A percentile compares a stretch with the other conserved stretches of the same genome.
Conservation (phyloP, 768 basidiomycete species). For the Multifurca ochricompacta region DNA sequence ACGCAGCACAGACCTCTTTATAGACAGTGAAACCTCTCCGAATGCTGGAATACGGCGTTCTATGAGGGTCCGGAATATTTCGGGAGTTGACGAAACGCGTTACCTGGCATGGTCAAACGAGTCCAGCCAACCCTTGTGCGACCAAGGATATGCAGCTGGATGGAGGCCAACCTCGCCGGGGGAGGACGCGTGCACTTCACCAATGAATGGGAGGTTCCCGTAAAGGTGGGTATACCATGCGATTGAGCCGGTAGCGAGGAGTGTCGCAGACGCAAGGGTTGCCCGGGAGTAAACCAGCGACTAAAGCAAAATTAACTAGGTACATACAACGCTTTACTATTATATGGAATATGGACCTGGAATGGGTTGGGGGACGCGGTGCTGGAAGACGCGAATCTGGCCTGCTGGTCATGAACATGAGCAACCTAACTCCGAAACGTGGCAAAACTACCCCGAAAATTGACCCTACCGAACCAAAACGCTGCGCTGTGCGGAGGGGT, state of each 20-base stretch:
- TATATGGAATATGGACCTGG: conserved; percentile 44
- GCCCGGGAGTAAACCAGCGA: conserved; percentile 62
- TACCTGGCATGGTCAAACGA: conserved; percentile 96
- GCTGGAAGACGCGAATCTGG: conserved; percentile 64
- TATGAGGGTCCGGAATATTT: conserved; percentile 10
- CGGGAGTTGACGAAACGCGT: conserved; percentile 25
- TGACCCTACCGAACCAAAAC: conserved; percentile 43
- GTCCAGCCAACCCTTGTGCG: conserved; percentile 81
- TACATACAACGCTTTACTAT: not conserved
- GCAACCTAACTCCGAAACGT: conserved; percentile 16
- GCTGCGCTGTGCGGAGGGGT: conserved; percentile 35
- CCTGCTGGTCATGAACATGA: conserved; percentile 35
- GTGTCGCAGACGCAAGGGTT: conserved; percentile 65
- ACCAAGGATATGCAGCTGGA: conserved; percentile 80
- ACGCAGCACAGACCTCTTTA: conserved; percentile 97
- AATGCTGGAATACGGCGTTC: conserved; percentile 47
- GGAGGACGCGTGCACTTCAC: conserved; percentile 88
- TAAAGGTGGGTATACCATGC: conserved; percentile 97
- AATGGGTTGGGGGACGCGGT: conserved; percentile 47
- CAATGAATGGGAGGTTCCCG: conserved; percentile 81
- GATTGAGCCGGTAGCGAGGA: conserved; percentile 79
- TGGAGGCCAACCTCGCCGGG: conserved; percentile 94
- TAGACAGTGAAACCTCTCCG: conserved; percentile 96
- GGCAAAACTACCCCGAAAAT: not conserved
- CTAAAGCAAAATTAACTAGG: conserved; percentile 30